Conservation (phyloP, 129 eudicot genomes). For the Flaveria brownii region DNA sequence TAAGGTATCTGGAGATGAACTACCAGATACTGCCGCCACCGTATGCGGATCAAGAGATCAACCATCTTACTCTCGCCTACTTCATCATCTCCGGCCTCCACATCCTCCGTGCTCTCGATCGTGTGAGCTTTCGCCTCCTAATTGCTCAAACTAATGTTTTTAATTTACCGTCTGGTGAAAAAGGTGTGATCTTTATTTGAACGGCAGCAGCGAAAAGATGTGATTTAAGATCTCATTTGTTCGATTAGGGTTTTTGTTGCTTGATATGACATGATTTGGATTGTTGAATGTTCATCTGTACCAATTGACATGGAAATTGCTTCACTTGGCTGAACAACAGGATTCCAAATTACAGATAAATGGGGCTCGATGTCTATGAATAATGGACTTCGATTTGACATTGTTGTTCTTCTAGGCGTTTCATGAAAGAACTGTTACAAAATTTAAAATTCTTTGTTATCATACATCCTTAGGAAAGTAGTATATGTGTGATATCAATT, state of each 20-base stretch:
- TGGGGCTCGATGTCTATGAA: too few species aligned
- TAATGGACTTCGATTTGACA: neutral
- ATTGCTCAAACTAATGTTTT: neutral
- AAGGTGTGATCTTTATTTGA: neutral
- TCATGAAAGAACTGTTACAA: neutral
- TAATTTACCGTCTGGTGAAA: neutral
- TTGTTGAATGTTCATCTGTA: neutral
- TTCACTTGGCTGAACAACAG: neutral
- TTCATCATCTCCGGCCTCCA: slow-evolving; percentile 78
- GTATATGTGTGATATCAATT: too few species aligned
- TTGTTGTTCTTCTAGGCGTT: neutral
- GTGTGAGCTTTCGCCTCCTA: slow-evolving; percentile 36
- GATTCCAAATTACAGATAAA: too few species aligned
- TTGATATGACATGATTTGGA: neutral
- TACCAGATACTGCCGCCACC: slow-evolving; percentile 59
- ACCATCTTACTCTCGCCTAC: slow-evolving; percentile 91
- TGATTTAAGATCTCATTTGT: slow-evolving; percentile 20
- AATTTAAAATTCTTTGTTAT: neutral
- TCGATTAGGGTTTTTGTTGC: slow-evolving; percentile 4
- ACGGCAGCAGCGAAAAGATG: neutral
- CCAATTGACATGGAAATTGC: slow-evolving; percentile 2
- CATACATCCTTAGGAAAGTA: too few species aligned
- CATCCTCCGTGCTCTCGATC: slow-evolving; percentile 64
- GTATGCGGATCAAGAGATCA: slow-evolving; percentile 79
- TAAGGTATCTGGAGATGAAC: slow-evolving; percentile 68